Base-by-base conservation (phyloP, 306 rosid species). In the Alnus rubra region DNA sequence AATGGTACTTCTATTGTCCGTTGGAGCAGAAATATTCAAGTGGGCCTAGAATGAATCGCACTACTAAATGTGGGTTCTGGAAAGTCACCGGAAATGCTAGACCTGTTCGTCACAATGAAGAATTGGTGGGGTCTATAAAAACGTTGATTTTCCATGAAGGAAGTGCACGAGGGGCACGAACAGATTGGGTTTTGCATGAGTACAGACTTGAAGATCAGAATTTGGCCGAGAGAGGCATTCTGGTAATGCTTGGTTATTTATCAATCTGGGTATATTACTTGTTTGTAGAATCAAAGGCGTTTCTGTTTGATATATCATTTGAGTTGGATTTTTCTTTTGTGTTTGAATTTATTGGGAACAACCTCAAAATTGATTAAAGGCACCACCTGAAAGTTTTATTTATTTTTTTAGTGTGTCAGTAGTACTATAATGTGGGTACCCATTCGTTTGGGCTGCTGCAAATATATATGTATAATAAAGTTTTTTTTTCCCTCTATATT, bases 161-260 rank as follows among this genome's bases (percentile, higher is more conserved):
- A 4, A 77, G 30, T 74, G 84, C 97, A 0, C 92, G 89, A 31
- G 97, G 97, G 71, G 80, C 53, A 2, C 86, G 93, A 62, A 95
- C 98, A 2, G 74, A 95, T 84, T 95, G 98, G 98, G 98, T 92
- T 28, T 83, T 95, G 90, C 96, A 92, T 28, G 98, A 95, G 75
- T 95, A 77, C 74, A 86, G 94, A 83, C 88, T 92, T 71, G 88
- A 87, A 56, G 87, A 86, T 51, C 72, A 88, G 76, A 69, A 55
- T 30, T 71, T 84, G 45, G 74, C 74, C 50, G 83, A 71, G 1
- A 69, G 23, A 52, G 69, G 81, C 64, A 52, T 65, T 16, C 90
- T 84, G 94, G 98, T 94, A 91, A 75, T 37, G n/a, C n/a, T 45
- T 70, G 30, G 16, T 49, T 64, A 64, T 64, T 64, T 64, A 7